Percentiles rank a stretch among this genome's conserved stretches.
phyloP scores from a whole-genome alignment of 2,329 filamentous ascomycete genomes.

The Achaetomium macrosporum region DNA sequence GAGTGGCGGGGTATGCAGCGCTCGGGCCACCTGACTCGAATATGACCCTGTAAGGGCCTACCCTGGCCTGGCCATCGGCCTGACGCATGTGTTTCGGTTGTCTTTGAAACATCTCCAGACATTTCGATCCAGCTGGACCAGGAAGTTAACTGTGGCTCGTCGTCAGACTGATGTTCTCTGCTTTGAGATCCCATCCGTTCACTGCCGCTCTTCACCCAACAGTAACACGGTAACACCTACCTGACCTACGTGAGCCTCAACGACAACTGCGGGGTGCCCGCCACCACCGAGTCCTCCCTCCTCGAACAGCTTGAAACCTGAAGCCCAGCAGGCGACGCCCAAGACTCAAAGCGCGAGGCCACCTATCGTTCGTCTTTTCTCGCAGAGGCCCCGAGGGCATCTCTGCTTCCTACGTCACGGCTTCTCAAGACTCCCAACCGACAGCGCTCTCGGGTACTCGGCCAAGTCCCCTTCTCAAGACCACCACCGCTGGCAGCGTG shows the following conservation, averaged over 20 bases:
- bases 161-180: not conserved
- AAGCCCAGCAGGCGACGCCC: too few relatives aligned
- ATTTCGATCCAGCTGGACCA: not conserved
- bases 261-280: too few relatives aligned
- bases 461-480: conserved; percentile 27
- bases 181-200: too few relatives aligned
- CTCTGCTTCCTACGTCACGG: conserved; percentile 23
- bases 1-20: not conserved
- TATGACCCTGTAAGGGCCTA: not conserved
- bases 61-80: not conserved
- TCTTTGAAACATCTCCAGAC: not conserved
- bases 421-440: conserved; percentile 23
- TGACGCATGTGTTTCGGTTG: conserved; percentile 16
- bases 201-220: too few relatives aligned
- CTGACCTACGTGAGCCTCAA: too few relatives aligned
- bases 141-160: not conserved
- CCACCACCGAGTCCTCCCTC: too few relatives aligned
- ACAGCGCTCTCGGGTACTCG: conserved; percentile 24
- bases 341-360: not conserved
- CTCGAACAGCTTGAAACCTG: not conserved
- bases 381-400: conserved; percentile 23
- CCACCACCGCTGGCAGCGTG: conserved; percentile 34
- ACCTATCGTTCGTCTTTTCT: not conserved
- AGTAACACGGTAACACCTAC: too few relatives aligned
- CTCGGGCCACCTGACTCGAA: not conserved